Conservation (phyloP, 2,329 filamentous ascomycete species). For the Stylonectria norvegica region DNA sequence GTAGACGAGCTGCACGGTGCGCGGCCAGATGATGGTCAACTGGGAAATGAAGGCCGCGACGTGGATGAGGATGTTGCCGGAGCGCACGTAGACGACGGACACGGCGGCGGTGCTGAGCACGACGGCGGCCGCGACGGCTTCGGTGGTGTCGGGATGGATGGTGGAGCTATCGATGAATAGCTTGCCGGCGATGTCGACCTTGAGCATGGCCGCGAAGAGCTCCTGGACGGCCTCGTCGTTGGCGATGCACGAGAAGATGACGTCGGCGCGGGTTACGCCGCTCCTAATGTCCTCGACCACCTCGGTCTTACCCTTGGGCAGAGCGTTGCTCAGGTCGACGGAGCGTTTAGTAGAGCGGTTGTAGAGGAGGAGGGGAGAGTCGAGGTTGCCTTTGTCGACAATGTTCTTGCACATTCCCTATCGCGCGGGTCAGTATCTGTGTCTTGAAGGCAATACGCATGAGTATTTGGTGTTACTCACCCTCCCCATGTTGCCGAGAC, state of each 20-base stretch:
- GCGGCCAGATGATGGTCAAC: too few species aligned
- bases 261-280: conserved; percentile 64
- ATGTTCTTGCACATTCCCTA: conserved; percentile 85
- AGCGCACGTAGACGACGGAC: too few species aligned
- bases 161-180: conserved; percentile 86
- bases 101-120: too few species aligned
- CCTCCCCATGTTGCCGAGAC: conserved; percentile 83
- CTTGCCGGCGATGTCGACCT: conserved; percentile 60
- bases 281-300: conserved; percentile 63
- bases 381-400: conserved; percentile 69
- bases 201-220: conserved; percentile 56
- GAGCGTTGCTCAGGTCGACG: conserved; percentile 57
- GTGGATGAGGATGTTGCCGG: too few species aligned
- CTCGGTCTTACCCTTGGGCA: conserved; percentile 60
- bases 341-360: conserved; percentile 72
- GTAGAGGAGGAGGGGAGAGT: conserved; percentile 70
- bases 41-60: too few species aligned
- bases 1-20: too few species aligned
- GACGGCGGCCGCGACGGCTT: conserved; percentile 58
- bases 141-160: conserved; percentile 77
- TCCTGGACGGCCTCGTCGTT: conserved; percentile 71
- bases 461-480: conserved; percentile 43
- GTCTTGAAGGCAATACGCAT: background rate
- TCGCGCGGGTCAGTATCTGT: background rate
- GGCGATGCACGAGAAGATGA: conserved; percentile 79